These are phyloP conservation scores for Euphorbia schlechtendalii DNA, from an alignment of 441 rosid genomes.

Conservation along the genomic window DNA sequence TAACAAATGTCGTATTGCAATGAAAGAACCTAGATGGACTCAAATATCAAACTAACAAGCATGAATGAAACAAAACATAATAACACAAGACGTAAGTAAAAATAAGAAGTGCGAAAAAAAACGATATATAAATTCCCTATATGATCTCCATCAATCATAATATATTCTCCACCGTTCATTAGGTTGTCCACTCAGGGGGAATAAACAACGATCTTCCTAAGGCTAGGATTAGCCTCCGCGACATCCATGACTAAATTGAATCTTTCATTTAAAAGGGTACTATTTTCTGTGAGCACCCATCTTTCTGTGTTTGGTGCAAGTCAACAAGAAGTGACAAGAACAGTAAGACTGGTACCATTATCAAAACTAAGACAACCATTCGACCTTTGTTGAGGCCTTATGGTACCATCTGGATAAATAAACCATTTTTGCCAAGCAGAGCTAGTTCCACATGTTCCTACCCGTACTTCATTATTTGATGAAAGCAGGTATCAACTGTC, in stretches of 20 bases:
- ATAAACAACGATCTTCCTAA: neutral
- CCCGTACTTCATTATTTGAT: neutral
- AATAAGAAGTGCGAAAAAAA: no score
- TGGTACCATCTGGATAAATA: neutral
- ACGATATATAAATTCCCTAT: no score
- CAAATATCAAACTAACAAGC: no score
- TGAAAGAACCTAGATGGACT: no score
- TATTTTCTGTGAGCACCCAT: neutral
- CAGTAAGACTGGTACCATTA: neutral
- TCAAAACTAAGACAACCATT: neutral
- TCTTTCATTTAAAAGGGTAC: neutral
- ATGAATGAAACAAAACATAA: no score
- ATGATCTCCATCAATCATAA: no score
- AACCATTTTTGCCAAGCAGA: neutral
- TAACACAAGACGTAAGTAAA: no score
- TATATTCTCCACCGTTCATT: neutral
- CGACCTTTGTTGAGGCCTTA: neutral
- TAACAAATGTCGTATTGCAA: no score
- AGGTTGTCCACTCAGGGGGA: neutral
- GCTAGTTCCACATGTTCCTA: neutral
- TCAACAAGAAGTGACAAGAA: neutral
- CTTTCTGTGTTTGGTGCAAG: neutral
- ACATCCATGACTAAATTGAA: neutral
- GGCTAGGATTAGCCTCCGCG: neutral
- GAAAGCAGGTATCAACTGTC: neutral